These are phyloP conservation scores for Hypoxylon cercidicola DNA, from an alignment of 495 filamentous ascomycete species.

Conservation along the genomic window DNA sequence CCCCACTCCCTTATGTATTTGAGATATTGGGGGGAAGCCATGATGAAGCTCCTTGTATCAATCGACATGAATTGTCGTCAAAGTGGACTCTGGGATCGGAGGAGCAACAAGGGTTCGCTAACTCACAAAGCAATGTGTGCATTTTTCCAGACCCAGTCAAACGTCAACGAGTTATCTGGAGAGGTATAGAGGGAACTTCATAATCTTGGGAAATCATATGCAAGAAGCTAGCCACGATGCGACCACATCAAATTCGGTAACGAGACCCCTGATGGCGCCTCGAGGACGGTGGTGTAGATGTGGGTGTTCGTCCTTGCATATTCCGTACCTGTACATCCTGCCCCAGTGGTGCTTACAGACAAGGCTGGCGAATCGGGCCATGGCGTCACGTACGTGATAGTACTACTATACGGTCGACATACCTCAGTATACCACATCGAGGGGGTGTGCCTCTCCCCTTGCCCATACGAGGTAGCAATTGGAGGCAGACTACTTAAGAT, in stretches of 20 bases:
- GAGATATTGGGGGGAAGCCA: constrained; percentile 18
- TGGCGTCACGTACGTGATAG: constrained; percentile 18
- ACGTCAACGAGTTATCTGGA: constrained; percentile 42
- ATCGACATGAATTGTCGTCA: constrained; percentile 20
- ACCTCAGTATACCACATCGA: constrained; percentile 2
- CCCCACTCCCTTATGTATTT: constrained; percentile 41
- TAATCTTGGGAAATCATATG: constrained; percentile 40
- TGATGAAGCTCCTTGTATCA: constrained; percentile 25
- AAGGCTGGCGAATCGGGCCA: constrained; percentile 29
- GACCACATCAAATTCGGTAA: constrained; percentile 41
- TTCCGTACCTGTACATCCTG: constrained; percentile 36
- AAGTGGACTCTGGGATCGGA: constrained; percentile 27
- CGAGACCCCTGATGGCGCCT: constrained; percentile 36
- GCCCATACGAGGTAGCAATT: constrained; percentile 17
- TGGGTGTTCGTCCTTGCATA: constrained; percentile 25
- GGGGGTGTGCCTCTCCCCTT: constrained; percentile 6
- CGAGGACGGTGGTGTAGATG: constrained; percentile 31
- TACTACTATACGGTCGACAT: constrained; percentile 15
- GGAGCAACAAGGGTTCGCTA: constrained; percentile 14
- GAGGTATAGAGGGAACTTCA: constrained; percentile 29
- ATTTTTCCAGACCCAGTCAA: constrained; percentile 42
- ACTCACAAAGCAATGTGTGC: constrained; percentile 21
- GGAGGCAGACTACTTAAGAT: constrained; percentile 1
- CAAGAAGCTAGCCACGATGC: constrained; percentile 35
- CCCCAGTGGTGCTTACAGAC: constrained; percentile 25